A percentile compares a stretch with the other conserved stretches of the same genome.
Conservation (phyloP, 2,329 filamentous ascomycete genomes). For the Microcyclosporella mali region DNA sequence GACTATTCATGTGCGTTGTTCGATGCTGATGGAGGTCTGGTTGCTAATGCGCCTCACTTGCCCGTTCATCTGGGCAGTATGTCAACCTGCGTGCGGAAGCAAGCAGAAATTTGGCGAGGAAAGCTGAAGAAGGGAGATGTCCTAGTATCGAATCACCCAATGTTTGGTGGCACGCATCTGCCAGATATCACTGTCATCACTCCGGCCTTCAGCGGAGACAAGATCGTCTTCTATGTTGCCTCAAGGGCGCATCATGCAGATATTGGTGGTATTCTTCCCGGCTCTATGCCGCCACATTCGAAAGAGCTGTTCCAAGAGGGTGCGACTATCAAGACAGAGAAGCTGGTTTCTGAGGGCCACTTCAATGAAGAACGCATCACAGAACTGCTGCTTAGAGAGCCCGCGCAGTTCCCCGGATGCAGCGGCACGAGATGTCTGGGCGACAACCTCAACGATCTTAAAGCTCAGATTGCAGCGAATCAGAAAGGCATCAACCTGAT, state of each 20-base stretch:
- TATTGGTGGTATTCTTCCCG: slow-evolving; percentile 75
- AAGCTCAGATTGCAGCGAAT: slow-evolving; percentile 81
- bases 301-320: slow-evolving; percentile 54
- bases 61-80: slow-evolving; percentile 77
- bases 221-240: slow-evolving; percentile 76
- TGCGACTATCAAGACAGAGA: slow-evolving; percentile 50
- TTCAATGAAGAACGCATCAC: slow-evolving; percentile 74
- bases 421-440: slow-evolving; percentile 70
- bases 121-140: slow-evolving; percentile 74
- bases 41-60: slow-evolving; percentile 72
- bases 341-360: slow-evolving; percentile 68
- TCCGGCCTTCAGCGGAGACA: slow-evolving; percentile 67
- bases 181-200: slow-evolving; percentile 79
- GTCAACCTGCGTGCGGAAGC: slow-evolving; percentile 75
- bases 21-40: slow-evolving; percentile 66
- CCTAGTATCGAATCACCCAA: slow-evolving; percentile 76
- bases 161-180: slow-evolving; percentile 76
- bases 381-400: slow-evolving; percentile 62
- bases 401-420: slow-evolving; percentile 68
- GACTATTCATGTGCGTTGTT: slow-evolving; percentile 82
- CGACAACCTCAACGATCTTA: slow-evolving; percentile 81
- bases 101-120: slow-evolving; percentile 73
- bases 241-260: slow-evolving; percentile 77
- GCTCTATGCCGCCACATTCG: slow-evolving; percentile 75
- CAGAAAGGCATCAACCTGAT: slow-evolving; percentile 79